Base-by-base conservation (phyloP, 768 basidiomycete species). In the Amanita pallidorosea region DNA sequence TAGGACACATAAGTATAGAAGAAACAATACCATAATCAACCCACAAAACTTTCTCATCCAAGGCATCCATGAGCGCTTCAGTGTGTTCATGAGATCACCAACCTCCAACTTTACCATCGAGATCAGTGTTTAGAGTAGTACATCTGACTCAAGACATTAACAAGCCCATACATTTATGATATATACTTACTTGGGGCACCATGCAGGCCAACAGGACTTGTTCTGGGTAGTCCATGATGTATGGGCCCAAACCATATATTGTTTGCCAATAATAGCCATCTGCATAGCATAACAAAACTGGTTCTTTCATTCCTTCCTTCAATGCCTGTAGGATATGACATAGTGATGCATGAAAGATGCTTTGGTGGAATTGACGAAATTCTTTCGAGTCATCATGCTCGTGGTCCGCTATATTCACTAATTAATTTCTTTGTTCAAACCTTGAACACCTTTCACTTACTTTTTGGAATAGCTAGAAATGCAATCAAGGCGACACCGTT, bases 171-270 rank as follows among this genome's bases (percentile, higher is more conserved):
- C 5, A 7, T 8, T 12, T 15, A 27, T 11, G 23, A 44, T 44
- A 6, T 27, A 13, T 29, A 44, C 42, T 4, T n/a, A 45, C 43
- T 45, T 45, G 2, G 22, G 22, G n/a, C 41, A 43, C 41, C 41
- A 70, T 57, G n/a, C 23, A 49, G 44, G 25, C 23, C 25, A 57
- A 47, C 45, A 43, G 31, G 12, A 54, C 60, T 52, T 70, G 67
- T 48, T 71, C 67, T 0, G 66, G 70, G 43, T 73, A 71, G 49
- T 73, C 66, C 0, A 67, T 67, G 52, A 73, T 71, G 38, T 67
- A 68, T 2, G 67, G 61, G 2, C 64, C 66, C 5, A 72, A 48
- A 1, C 59, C 60, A 55, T 63, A 71, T 12, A 69, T 59, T 4
- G 52, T 58, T 6, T 55, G 45, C 1, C 52, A 55, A 43, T 54